phyloP scores from a whole-genome alignment of 768 basidiomycete genomes.

The Dendrothele bispora region DNA sequence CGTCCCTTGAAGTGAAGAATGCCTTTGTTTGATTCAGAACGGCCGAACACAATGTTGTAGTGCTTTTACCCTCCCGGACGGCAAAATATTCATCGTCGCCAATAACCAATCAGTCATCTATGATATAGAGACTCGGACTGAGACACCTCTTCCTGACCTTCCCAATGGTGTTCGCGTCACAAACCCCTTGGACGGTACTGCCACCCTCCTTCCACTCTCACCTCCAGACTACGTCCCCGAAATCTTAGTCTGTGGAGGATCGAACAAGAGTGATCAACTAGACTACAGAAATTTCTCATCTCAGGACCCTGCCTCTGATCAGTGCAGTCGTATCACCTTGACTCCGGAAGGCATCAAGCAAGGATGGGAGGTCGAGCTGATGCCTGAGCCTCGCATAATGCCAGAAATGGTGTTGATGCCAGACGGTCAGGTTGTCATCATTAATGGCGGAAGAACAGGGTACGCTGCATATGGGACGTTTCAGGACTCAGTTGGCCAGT shows the following conservation, averaged over 20 bases:
- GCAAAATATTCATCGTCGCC: conserved; percentile 26
- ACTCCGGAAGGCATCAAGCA: conserved; percentile 27
- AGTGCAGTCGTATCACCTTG: conserved; percentile 33
- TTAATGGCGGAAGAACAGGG: conserved; percentile 42
- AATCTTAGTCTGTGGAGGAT: conserved; percentile 32
- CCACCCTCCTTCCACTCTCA: conserved; percentile 28
- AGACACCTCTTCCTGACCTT: conserved; percentile 31
- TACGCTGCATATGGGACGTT: conserved; percentile 26
- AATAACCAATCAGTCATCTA: conserved; percentile 31
- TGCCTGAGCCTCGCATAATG: conserved; percentile 33
- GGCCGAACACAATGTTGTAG: background rate
- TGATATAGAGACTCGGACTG: conserved; percentile 29
- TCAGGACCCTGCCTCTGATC: conserved; percentile 24
- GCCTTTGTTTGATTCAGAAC: background rate
- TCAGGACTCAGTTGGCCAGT: conserved; percentile 17
- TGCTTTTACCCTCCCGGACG: conserved; percentile 20
- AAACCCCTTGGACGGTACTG: conserved; percentile 26
- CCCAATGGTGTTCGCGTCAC: conserved; percentile 36
- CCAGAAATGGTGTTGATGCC: conserved; percentile 29
- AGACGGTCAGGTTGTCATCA: conserved; percentile 35
- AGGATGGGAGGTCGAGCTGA: conserved; percentile 34
- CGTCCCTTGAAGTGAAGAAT: background rate
- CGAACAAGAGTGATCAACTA: conserved; percentile 12
- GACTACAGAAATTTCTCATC: conserved; percentile 17
- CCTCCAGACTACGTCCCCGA: conserved; percentile 27